Evolutionary conservation across 1,284 basidiomycete genomes (phyloP).

Genomic region (Hymenochaete sp.): DNA sequence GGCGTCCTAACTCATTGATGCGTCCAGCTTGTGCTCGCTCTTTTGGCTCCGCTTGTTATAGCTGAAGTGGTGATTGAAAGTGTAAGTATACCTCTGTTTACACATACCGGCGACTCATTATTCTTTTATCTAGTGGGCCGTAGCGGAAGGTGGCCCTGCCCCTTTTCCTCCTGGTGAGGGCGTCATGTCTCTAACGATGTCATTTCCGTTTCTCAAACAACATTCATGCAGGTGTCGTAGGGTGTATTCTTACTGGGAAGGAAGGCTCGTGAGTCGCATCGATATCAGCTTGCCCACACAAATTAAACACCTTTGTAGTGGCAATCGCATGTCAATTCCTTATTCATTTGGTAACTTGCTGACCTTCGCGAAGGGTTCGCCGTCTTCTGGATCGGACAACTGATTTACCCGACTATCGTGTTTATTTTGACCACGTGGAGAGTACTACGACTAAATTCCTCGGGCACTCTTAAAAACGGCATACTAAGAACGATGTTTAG

Average conservation of each 20-base stretch:
- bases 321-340: conserved; percentile 7
- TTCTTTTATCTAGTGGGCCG: conserved; percentile 10
- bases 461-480: conserved; percentile 7
- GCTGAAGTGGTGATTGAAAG: conserved; percentile 14
- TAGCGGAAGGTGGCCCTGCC: conserved; percentile 12
- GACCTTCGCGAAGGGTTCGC: conserved; percentile 15
- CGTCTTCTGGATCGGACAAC: conserved; percentile 17
- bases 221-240: conserved; percentile 5
- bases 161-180: conserved; percentile 9
- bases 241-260: conserved; percentile 15
- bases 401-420: conserved; percentile 15
- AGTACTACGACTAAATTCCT: conserved; percentile 7
- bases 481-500: conserved; percentile 10
- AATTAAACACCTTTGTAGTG: conserved; percentile 3
- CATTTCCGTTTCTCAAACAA: background rate
- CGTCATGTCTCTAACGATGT: background rate
- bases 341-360: background rate
- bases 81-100: conserved; percentile 4
- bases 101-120: background rate
- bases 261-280: conserved; percentile 3
- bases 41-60: conserved; percentile 9
- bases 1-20: background rate
- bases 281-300: background rate
- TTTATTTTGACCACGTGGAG: conserved; percentile 13
- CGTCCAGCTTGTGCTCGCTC: conserved; percentile 9